phyloP scores from a whole-genome alignment of 2,329 filamentous ascomycete genomes.

The Claviceps humidiphila region DNA sequence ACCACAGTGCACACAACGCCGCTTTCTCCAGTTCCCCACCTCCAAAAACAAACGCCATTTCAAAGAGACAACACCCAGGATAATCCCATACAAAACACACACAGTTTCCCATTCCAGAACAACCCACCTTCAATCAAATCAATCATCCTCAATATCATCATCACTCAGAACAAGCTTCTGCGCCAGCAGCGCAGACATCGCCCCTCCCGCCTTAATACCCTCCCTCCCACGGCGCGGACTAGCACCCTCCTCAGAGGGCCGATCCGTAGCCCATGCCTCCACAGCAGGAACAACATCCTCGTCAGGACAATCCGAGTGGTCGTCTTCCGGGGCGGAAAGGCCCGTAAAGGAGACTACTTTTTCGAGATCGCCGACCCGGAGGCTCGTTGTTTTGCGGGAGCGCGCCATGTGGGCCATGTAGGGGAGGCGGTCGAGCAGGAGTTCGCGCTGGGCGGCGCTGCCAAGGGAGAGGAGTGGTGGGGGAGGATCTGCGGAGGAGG shows the following conservation, averaged over 20 bases:
- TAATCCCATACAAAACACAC: no score
- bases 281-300: conserved; percentile 29
- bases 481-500: conserved; percentile 6
- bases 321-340: conserved; percentile 33
- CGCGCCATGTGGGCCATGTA: conserved; percentile 62
- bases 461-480: conserved; percentile 41
- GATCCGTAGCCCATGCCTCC: conserved; percentile 49
- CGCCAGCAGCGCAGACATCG: conserved; percentile 32
- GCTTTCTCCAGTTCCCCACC: no score
- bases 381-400: conserved; percentile 22
- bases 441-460: conserved; percentile 54
- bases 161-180: conserved; percentile 64
- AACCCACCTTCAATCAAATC: neutral
- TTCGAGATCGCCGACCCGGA: conserved; percentile 45
- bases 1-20: no score
- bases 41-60: no score
- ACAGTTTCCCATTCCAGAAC: no score
- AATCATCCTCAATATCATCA: conserved; percentile 66
- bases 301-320: conserved; percentile 14
- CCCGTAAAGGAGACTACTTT: conserved; percentile 56
- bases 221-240: conserved; percentile 34
- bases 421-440: conserved; percentile 75
- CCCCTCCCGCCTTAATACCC: conserved; percentile 23
- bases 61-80: no score
- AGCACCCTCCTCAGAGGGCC: conserved; percentile 36